Evolutionary conservation across 2,329 filamentous ascomycete species (phyloP).

Genomic region (Setomelanomma holmii): DNA sequence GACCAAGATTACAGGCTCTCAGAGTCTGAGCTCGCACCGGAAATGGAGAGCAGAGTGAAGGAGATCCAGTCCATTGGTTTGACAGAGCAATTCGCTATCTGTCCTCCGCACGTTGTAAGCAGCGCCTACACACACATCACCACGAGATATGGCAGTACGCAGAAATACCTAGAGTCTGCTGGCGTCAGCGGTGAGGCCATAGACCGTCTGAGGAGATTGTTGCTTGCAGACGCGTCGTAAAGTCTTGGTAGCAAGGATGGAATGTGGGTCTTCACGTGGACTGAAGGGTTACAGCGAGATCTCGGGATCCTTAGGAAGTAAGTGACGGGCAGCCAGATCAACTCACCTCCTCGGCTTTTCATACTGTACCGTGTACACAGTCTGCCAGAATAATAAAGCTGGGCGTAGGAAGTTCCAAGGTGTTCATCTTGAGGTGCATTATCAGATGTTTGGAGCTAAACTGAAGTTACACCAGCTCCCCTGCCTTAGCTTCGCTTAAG

Average conservation of each 20-base stretch:
- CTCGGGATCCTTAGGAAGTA: too few species aligned
- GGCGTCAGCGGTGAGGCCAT: conserved; percentile 56
- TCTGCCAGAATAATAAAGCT: too few species aligned
- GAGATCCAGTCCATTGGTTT: conserved; percentile 77
- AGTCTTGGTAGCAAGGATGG: neutral
- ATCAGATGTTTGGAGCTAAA: conserved; percentile 25
- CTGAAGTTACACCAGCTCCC: conserved; percentile 26
- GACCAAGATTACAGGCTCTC: conserved; percentile 76
- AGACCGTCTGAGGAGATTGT: conserved; percentile 41
- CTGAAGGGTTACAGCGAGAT: too few species aligned
- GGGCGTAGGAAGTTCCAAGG: neutral
- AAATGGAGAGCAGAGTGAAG: conserved; percentile 67
- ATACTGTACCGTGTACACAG: too few species aligned
- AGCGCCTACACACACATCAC: conserved; percentile 66
- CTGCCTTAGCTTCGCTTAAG: conserved; percentile 29
- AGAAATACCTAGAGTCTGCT: conserved; percentile 69
- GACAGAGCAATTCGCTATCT: conserved; percentile 70
- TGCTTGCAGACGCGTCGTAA: conserved; percentile 32
- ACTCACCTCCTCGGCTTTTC: too few species aligned
- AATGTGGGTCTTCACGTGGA: neutral
- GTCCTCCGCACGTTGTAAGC: conserved; percentile 69
- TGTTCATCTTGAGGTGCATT: conserved; percentile 8
- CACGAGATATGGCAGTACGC: conserved; percentile 69
- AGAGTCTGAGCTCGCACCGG: conserved; percentile 64
- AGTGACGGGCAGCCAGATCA: too few species aligned